Evolutionary conservation across 1,139 yeast genomes (phyloP), one percentile per base, ranked within the genome.

Genomic region (Candida gigantensis): DNA sequence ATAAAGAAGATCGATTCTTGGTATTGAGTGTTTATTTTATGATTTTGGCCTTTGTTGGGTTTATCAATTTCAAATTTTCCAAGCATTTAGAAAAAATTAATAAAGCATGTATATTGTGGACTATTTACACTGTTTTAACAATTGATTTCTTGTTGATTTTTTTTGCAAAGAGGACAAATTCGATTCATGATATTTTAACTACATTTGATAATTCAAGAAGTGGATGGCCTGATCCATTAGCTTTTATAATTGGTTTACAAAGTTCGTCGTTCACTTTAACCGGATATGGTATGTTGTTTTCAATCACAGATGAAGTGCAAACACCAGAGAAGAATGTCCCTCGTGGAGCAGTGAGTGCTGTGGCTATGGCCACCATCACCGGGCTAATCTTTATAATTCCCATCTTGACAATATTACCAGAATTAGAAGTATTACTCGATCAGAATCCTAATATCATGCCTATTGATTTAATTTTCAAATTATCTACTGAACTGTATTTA

Each of bases 241-340:
- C 90, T 1, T 84, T 84, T 43, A 62, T 83, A 36, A 77, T 85
- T 27, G 94, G 94, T 0, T 72, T 86, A 39, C 90, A 84, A 54
- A 84, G 86, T 47, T 79, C 90, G 1, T 81, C 85, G 28, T 84
- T 84, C 57, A 84, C 92, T 17, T 67, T 85, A 51, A 85, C 86
- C 42, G 95, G 95, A 0, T 86, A 83, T 55, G 92, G 92, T 18
- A 81, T 86, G 76, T 67, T 87, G 18, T 86, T 88, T 12, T 82
- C 92, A 6, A 75, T 86, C 69, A 79, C 89, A 24, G 95, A 86
- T 54, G 95, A 86, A 59, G 92, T 86, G 10, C 79, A 79, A 47
- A 70, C 70, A 25, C 92, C 95, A 0, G 90, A 85, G 52, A 73
- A 69, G 44, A 81, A 80, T 38, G 81, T 87, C 56, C 90, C 95